Evolutionary conservation across 2,329 filamentous ascomycete genomes (phyloP).

Genomic region (Fusarium mundagurra): DNA sequence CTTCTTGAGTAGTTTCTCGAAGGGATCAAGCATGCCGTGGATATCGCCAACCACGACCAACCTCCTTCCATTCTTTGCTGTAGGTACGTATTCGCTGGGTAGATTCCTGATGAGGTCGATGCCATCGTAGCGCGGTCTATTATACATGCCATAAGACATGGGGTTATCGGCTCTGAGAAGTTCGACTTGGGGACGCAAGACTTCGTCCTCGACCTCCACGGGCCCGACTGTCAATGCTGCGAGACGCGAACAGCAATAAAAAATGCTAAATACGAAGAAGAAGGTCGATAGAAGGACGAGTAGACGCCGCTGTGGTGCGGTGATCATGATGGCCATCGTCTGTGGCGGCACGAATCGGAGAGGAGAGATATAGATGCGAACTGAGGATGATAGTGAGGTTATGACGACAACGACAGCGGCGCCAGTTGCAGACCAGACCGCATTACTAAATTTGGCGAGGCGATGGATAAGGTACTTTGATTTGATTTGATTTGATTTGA

Average conservation of each 20-base stretch:
- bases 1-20: slow-evolving; percentile 73
- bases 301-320: slow-evolving; percentile 43
- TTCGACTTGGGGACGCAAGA: slow-evolving; percentile 18
- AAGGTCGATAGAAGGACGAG: slow-evolving; percentile 45
- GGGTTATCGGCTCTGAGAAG: slow-evolving; percentile 46
- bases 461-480: background rate
- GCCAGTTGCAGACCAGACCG: background rate
- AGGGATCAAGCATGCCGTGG: slow-evolving; percentile 81
- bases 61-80: slow-evolving; percentile 59
- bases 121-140: slow-evolving; percentile 51
- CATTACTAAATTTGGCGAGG: slow-evolving; percentile 13
- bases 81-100: slow-evolving; percentile 46
- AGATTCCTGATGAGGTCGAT: slow-evolving; percentile 46
- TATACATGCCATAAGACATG: slow-evolving; percentile 54
- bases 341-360: slow-evolving; percentile 11
- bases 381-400: background rate
- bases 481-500: background rate
- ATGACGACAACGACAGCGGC: slow-evolving; percentile 23
- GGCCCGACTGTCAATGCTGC: slow-evolving; percentile 37
- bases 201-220: slow-evolving; percentile 4
- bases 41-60: slow-evolving; percentile 91
- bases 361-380: background rate
- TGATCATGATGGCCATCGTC: slow-evolving; percentile 38
- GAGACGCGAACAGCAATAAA: slow-evolving; percentile 49
- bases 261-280: slow-evolving; percentile 48